A percentile compares a stretch with the other conserved stretches of the same genome.
Conservation (phyloP, 169 alveolate species). For the Plasmodium reichenowi region DNA sequence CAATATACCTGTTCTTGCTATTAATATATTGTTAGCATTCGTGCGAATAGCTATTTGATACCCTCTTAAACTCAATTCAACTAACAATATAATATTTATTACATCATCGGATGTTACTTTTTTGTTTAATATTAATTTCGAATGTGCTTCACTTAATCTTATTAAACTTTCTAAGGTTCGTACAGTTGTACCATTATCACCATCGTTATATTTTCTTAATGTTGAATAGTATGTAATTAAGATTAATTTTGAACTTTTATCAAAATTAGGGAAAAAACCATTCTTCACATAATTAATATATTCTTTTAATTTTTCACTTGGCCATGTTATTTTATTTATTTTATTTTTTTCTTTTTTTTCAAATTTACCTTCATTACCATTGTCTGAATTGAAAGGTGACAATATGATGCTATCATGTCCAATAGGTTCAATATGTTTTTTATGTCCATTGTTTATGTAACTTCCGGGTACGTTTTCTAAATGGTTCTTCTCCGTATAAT, state of each 20-base stretch:
- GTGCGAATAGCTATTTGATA: conserved; percentile 51
- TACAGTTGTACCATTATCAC: conserved; percentile 90
- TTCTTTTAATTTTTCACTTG: conserved; percentile 78
- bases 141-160: conserved; percentile 95
- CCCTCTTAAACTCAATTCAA: conserved; percentile 62
- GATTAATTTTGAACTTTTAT: conserved; percentile 60
- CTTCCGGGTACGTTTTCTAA: too few relatives aligned
- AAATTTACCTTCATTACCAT: not conserved
- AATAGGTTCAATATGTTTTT: not conserved
- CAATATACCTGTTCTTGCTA: conserved; percentile 51
- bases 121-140: conserved; percentile 89
- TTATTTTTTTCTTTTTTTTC: not conserved
- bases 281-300: conserved; percentile 77
- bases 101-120: conserved; percentile 87
- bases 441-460: not conserved
- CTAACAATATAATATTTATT: conserved; percentile 59
- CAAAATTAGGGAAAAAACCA: conserved; percentile 74
- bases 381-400: conserved; percentile 1
- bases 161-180: conserved; percentile 92
- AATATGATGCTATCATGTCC: not conserved
- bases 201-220: conserved; percentile 60
- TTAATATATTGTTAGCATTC: conserved; percentile 25
- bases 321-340: conserved; percentile 10
- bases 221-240: conserved; percentile 77
- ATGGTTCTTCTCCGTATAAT: too few relatives aligned